These are phyloP conservation scores for Taphrina confusa DNA, from an alignment of 1,139 yeast genomes.

Conservation along the genomic window DNA sequence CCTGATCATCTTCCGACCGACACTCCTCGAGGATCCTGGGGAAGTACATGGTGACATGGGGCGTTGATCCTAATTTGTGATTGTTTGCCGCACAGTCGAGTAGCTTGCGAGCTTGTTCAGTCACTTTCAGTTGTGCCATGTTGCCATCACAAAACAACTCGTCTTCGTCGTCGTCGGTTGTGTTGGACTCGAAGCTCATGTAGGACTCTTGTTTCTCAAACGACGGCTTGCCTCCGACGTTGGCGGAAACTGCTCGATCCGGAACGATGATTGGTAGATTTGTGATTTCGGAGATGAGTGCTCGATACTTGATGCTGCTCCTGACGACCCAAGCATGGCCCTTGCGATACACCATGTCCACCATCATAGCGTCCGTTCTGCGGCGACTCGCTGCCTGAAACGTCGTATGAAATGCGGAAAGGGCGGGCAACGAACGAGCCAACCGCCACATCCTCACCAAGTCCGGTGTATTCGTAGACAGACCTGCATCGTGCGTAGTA, in stretches of 20 bases:
- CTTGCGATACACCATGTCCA: slow-evolving; percentile 21
- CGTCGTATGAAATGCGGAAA: slow-evolving; percentile 7
- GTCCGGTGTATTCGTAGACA: slow-evolving; percentile 22
- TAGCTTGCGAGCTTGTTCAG: slow-evolving; percentile 7
- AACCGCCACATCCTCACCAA: slow-evolving; percentile 20
- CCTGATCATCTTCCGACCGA: background rate
- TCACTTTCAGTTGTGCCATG: slow-evolving; percentile 10
- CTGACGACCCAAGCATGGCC: slow-evolving; percentile 24
- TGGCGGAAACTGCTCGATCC: background rate
- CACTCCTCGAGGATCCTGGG: slow-evolving; percentile 19
- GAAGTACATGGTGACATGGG: slow-evolving; percentile 11
- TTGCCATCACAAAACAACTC: background rate
- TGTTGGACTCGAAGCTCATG: background rate
- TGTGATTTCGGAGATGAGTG: slow-evolving; percentile 13
- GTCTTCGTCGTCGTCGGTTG: slow-evolving; percentile 10
- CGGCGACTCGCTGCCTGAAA: slow-evolving; percentile 2
- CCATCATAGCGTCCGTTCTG: slow-evolving; percentile 6
- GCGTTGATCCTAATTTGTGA: slow-evolving; percentile 13
- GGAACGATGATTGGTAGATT: background rate
- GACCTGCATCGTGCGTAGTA: background rate
- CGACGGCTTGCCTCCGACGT: background rate
- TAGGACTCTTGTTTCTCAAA: background rate
- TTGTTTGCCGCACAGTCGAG: slow-evolving; percentile 14
- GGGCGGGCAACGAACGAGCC: slow-evolving; percentile 17
- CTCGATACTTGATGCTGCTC: slow-evolving; percentile 8